phyloP scores from a whole-genome alignment of 116 monocot species.

The Dioscorea cayenensis region DNA sequence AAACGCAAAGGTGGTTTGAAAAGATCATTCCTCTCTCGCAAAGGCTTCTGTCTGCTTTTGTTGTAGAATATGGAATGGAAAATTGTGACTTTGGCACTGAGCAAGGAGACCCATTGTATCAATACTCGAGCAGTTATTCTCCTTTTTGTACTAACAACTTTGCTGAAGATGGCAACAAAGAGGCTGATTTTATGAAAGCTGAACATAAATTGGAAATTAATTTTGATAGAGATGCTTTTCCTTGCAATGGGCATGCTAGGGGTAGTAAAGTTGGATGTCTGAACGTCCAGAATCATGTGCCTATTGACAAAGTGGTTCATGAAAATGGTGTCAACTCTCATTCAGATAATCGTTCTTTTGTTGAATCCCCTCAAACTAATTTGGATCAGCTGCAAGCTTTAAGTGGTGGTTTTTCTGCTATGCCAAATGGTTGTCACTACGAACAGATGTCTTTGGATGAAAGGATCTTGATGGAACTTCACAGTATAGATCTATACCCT shows the following conservation, averaged over 20 bases:
- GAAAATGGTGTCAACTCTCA: slow-evolving; percentile 18
- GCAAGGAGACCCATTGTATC: slow-evolving; percentile 21
- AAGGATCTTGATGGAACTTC: slow-evolving; percentile 83
- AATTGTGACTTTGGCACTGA: slow-evolving; percentile 16
- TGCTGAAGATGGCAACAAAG: slow-evolving; percentile 6
- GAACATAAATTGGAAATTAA: not conserved
- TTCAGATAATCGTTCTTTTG: slow-evolving; percentile 12
- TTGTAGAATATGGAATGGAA: slow-evolving; percentile 50
- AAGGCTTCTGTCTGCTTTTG: slow-evolving; percentile 77
- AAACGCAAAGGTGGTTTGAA: slow-evolving; percentile 43
- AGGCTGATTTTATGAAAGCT: not conserved
- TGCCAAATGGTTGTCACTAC: slow-evolving; percentile 39
- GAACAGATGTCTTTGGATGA: slow-evolving; percentile 74
- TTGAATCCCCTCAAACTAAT: slow-evolving; percentile 25
- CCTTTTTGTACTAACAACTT: slow-evolving; percentile 10
- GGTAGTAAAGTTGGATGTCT: slow-evolving; percentile 25
- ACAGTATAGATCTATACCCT: slow-evolving; percentile 73
- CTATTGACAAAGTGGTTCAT: slow-evolving; percentile 21
- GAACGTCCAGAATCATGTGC: slow-evolving; percentile 14
- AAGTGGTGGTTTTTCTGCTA: slow-evolving; percentile 9
- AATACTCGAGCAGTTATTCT: slow-evolving; percentile 26
- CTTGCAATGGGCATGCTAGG: slow-evolving; percentile 43
- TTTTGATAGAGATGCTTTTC: slow-evolving; percentile 11
- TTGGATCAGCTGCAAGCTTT: slow-evolving; percentile 5
- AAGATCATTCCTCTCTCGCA: slow-evolving; percentile 71